A percentile compares a stretch with the other conserved stretches of the same genome.
phyloP scores from a whole-genome alignment of 2,329 filamentous ascomycete genomes.

The Verticillium albo-atrum region DNA sequence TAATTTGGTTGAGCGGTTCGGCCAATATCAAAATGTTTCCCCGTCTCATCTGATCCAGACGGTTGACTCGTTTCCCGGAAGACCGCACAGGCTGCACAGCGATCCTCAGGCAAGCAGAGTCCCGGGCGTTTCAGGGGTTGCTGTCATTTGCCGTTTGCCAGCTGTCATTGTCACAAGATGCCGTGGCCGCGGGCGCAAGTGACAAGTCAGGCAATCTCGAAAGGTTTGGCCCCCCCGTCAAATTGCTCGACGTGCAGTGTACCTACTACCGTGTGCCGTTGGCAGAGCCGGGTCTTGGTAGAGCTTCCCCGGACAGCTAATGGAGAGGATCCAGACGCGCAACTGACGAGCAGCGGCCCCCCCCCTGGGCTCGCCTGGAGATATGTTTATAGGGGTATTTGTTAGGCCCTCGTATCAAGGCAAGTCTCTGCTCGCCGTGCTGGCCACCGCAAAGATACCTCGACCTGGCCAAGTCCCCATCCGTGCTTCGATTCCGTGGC shows the following conservation, averaged over 20 bases:
- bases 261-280: not conserved
- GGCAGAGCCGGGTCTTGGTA: not conserved
- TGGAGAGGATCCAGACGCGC: not conserved
- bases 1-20: not conserved
- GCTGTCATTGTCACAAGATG: not conserved
- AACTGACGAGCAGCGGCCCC: not conserved
- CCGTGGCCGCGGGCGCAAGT: not conserved
- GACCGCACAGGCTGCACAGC: not conserved
- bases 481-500: not conserved
- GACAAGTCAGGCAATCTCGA: not conserved
- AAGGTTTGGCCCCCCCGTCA: not conserved
- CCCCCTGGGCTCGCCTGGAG: not conserved
- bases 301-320: not conserved
- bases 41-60: not conserved
- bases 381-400: not conserved
- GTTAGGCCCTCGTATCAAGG: not conserved
- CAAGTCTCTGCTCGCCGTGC: not conserved
- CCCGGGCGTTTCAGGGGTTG: not conserved
- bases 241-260: not conserved
- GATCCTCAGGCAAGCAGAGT: not conserved
- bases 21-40: not conserved
- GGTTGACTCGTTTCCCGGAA: not conserved
- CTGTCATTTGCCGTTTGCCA: constrained; percentile 1
- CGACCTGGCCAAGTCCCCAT: not conserved
- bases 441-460: not conserved